Base-by-base conservation (phyloP, 2,329 filamentous ascomycete species). In the Amylocarpus encephaloides region DNA sequence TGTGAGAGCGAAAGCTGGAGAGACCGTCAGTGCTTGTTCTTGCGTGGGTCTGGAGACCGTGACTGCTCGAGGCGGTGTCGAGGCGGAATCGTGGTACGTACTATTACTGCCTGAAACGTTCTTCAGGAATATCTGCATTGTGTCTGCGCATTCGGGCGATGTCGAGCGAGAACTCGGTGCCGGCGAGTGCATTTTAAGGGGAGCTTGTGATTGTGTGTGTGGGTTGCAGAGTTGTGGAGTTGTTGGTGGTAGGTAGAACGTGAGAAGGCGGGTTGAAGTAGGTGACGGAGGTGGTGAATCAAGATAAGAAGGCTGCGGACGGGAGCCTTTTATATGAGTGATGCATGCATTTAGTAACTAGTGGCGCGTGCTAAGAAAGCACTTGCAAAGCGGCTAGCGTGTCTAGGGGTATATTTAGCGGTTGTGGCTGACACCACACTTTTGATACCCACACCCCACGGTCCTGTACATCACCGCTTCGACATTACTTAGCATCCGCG, bases 51-150 rank as follows among this genome's bases (percentile, higher is more conserved):
- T 18, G 15, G 39, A 42, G 50, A 46, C 57, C 46, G 22, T 30
- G 38, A 43, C 22, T 35, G 13, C 19, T 22, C 13, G 22, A 7
- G 42, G n/a, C 11, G 18, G n/a, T 40, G 19, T 19, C 10, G 35
- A 19, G 33, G 34, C 18, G 43, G 41, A 29, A 32, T 47, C 45
- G 36, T 34, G 35, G 35, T 68, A 43, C 77, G 66, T 70, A 82
- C 79, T 81, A 65, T 74, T 81, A 65, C 74, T 72, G 58, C 78
- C 78, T 33, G 74, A 71, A 44, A 79, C 68, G 62, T 74, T 75
- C 69, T 79, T 80, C 66, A 82, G 73, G 67, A 82, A 81, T 67
- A 82, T 78, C 64, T 79, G 76, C 69, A 80, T 79, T 35, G 71
- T 78, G 46, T 76, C 71, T 48, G 74, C 71, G 43, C 67, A 62